phyloP scores from a whole-genome alignment of 1,284 basidiomycete species.

The Vanrija humicola region DNA sequence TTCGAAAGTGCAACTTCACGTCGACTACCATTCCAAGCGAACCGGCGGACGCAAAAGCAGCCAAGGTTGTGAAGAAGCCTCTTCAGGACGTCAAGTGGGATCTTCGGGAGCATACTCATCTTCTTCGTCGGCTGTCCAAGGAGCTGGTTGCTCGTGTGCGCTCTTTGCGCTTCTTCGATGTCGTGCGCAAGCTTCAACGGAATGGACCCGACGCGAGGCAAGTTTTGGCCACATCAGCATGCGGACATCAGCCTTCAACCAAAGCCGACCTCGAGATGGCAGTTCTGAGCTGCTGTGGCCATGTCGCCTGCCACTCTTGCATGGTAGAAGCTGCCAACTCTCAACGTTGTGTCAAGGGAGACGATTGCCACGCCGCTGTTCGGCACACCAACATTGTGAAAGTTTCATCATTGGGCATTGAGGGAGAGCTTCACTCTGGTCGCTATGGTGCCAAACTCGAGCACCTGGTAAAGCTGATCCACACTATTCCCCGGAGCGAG shows the following conservation, averaged over 20 bases:
- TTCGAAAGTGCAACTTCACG: constrained; percentile 49
- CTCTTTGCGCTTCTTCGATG: constrained; percentile 83
- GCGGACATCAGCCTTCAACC: constrained; percentile 49
- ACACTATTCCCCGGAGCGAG: constrained; percentile 70
- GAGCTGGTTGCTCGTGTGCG: constrained; percentile 83
- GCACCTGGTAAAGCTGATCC: constrained; percentile 74
- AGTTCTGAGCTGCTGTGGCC: constrained; percentile 84
- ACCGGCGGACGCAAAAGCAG: constrained; percentile 42
- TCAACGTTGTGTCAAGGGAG: constrained; percentile 75
- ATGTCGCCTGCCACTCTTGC: constrained; percentile 73
- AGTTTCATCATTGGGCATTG: constrained; percentile 74
- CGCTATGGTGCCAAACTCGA: constrained; percentile 86
- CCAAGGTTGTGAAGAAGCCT: constrained; percentile 25
- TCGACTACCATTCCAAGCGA: constrained; percentile 21
- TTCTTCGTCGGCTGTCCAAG: constrained; percentile 74
- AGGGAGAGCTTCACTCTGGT: constrained; percentile 71
- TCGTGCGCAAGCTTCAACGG: constrained; percentile 80
- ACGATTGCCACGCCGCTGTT: constrained; percentile 67
- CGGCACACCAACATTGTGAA: constrained; percentile 74
- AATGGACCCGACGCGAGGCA: constrained; percentile 56
- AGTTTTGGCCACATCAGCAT: constrained; percentile 28
- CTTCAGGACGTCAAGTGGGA: constrained; percentile 64
- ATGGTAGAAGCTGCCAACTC: constrained; percentile 66
- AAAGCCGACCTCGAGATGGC: constrained; percentile 65
- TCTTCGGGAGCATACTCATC: constrained; percentile 79